Evolutionary conservation across 1,284 basidiomycete genomes (phyloP).

Genomic region (Ustilago xerochloae): DNA sequence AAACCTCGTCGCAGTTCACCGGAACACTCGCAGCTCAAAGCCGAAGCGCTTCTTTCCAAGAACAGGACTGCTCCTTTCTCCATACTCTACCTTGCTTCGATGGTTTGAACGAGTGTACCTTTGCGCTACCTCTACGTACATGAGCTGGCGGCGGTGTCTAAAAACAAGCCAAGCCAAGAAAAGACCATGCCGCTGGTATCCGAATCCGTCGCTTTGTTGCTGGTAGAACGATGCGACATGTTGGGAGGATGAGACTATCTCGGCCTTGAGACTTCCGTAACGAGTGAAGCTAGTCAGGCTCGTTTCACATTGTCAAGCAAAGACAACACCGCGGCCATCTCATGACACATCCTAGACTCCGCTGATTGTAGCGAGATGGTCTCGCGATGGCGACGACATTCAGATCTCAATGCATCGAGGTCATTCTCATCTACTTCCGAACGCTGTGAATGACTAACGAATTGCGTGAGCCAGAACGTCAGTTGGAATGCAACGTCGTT

Average conservation of each 20-base stretch:
- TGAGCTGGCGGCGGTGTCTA: no score
- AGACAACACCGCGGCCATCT: background rate
- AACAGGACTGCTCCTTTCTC: background rate
- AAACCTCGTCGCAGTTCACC: slow-evolving; percentile 2
- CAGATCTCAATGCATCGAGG: background rate
- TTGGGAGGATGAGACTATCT: no score
- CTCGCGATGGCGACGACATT: background rate
- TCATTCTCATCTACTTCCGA: no score
- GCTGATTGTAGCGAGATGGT: background rate
- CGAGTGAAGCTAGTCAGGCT: background rate
- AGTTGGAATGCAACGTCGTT: slow-evolving; percentile 3
- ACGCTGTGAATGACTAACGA: no score
- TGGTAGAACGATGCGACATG: no score
- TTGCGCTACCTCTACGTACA: no score
- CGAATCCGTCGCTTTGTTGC: background rate
- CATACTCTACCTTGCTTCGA: background rate
- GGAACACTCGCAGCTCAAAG: slow-evolving; percentile 12
- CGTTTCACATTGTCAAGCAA: background rate
- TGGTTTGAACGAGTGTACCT: no score
- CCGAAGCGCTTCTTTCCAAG: slow-evolving; percentile 25
- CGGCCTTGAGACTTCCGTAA: no score
- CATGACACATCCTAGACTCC: background rate
- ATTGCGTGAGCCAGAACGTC: no score
- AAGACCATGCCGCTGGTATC: background rate
- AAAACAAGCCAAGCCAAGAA: background rate